phyloP scores from a whole-genome alignment of 2,329 filamentous ascomycete species.

The Byssothecium circinans region DNA sequence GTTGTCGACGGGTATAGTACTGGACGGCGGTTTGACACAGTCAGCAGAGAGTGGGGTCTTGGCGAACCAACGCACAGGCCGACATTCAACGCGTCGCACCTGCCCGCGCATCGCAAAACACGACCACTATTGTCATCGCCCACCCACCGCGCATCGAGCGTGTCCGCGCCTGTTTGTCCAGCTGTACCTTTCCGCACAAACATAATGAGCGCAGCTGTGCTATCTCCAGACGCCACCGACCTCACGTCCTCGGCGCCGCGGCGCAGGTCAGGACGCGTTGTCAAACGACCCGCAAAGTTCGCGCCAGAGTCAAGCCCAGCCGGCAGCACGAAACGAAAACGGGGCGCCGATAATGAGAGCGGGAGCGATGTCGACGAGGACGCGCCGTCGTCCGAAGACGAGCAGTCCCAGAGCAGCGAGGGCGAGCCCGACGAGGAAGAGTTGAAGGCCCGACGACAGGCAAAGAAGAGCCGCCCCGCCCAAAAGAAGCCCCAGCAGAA shows the following conservation, averaged over 20 bases:
- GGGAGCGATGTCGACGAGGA: slow-evolving; percentile 33
- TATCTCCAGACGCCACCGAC: slow-evolving; percentile 26
- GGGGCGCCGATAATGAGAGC: slow-evolving; percentile 25
- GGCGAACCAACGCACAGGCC: slow-evolving; percentile 2
- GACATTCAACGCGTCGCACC: slow-evolving; percentile 5
- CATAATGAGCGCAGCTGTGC: slow-evolving; percentile 36
- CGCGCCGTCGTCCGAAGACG: slow-evolving; percentile 30
- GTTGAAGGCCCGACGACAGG: slow-evolving; percentile 36
- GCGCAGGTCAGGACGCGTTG: slow-evolving; percentile 47
- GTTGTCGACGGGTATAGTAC: not conserved
- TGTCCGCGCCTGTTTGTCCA: not conserved
- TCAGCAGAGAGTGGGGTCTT: slow-evolving; percentile 1
- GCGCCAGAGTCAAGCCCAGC: slow-evolving; percentile 32
- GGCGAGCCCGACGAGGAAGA: slow-evolving; percentile 46
- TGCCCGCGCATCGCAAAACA: slow-evolving; percentile 4
- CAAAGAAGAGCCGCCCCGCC: slow-evolving; percentile 31
- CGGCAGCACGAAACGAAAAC: slow-evolving; percentile 42
- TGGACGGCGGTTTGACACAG: too few species aligned
- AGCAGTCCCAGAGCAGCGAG: slow-evolving; percentile 37
- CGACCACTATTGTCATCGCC: slow-evolving; percentile 8
- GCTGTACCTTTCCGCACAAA: slow-evolving; percentile 13
- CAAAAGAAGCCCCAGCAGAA: slow-evolving; percentile 50
- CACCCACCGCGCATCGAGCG: slow-evolving; percentile 1
- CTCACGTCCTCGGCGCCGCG: slow-evolving; percentile 34
- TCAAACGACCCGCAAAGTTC: slow-evolving; percentile 40